A percentile compares a stretch with the other conserved stretches of the same genome.
These are phyloP conservation scores for Oehlia diaphana DNA, from an alignment of 192 early-diverging fungal species.

Conservation along the genomic window DNA sequence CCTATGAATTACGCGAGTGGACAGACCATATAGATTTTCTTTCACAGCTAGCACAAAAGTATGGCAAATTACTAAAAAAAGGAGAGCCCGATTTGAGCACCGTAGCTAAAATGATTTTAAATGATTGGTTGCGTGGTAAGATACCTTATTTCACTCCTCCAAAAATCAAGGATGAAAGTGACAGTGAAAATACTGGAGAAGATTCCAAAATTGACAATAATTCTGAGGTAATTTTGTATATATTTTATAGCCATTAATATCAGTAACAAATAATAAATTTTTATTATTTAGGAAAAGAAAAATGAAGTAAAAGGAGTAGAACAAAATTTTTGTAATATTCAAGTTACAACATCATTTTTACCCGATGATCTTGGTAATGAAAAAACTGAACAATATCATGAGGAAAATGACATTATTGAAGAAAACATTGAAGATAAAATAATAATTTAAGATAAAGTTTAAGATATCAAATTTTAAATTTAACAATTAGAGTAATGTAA, in stretches of 20 bases:
- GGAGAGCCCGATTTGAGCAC: constrained; percentile 92
- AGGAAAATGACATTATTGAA: constrained; percentile 52
- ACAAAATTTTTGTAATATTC: constrained; percentile 92
- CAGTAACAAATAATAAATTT: not conserved
- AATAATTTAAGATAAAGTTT: constrained; percentile 22
- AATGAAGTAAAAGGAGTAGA: constrained; percentile 60
- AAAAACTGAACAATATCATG: constrained; percentile 51
- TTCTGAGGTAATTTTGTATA: constrained; percentile 33
- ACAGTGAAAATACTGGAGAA: constrained; percentile 34
- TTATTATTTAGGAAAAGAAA: constrained; percentile 1
- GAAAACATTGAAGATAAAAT: constrained; percentile 44
- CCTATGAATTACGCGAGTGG: constrained; percentile 90
- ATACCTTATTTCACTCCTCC: constrained; percentile 94
- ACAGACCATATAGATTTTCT: constrained; percentile 88
- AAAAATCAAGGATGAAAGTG: constrained; percentile 31
- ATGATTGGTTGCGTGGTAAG: constrained; percentile 97
- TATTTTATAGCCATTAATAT: not conserved
- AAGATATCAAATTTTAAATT: constrained; percentile 16
- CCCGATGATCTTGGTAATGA: constrained; percentile 78
- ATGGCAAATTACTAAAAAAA: constrained; percentile 92
- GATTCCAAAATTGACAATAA: constrained; percentile 31
- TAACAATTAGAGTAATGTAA: too few species aligned
- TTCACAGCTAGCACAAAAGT: constrained; percentile 78
- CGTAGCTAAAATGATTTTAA: constrained; percentile 96
- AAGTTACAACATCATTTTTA: constrained; percentile 80